These are phyloP conservation scores for Auricularia sp. DNA, from an alignment of 768 basidiomycete genomes.

Conservation along the genomic window DNA sequence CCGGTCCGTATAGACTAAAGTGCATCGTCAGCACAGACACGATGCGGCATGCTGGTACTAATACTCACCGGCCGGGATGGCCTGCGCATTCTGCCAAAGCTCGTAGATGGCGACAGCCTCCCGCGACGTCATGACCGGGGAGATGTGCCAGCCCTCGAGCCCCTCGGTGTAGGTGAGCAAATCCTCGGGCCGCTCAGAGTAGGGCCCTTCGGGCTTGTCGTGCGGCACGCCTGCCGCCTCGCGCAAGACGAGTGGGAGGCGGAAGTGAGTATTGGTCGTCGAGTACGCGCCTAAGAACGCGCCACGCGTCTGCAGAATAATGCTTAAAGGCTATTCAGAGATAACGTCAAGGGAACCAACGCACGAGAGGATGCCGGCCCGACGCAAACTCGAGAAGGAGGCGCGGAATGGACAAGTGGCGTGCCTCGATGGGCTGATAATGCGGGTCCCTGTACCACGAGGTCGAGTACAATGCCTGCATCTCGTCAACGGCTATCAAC, in stretches of 20 bases:
- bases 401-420: conserved; percentile 71
- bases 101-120: conserved; percentile 74
- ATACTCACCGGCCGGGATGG: conserved; percentile 40
- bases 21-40: background rate
- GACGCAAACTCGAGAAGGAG: conserved; percentile 68
- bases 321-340: background rate
- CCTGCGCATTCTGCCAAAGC: conserved; percentile 57
- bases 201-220: conserved; percentile 38
- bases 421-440: conserved; percentile 55
- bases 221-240: conserved; percentile 45
- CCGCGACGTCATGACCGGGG: conserved; percentile 44
- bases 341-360: conserved; percentile 18
- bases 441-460: conserved; percentile 66
- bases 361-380: conserved; percentile 57
- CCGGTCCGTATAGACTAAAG: background rate
- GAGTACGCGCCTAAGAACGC: conserved; percentile 65
- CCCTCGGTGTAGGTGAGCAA: conserved; percentile 47
- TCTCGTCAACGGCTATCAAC: conserved; percentile 77
- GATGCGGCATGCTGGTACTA: no score
- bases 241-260: conserved; percentile 50
- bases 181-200: conserved; percentile 40
- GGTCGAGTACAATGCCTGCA: conserved; percentile 64
- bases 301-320: conserved; percentile 44
- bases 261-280: conserved; percentile 46
- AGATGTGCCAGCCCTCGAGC: conserved; percentile 38